Evolutionary conservation across 306 rosid genomes (phyloP), one percentile per base, ranked within the genome.

Genomic region (Cicer judaicum): DNA sequence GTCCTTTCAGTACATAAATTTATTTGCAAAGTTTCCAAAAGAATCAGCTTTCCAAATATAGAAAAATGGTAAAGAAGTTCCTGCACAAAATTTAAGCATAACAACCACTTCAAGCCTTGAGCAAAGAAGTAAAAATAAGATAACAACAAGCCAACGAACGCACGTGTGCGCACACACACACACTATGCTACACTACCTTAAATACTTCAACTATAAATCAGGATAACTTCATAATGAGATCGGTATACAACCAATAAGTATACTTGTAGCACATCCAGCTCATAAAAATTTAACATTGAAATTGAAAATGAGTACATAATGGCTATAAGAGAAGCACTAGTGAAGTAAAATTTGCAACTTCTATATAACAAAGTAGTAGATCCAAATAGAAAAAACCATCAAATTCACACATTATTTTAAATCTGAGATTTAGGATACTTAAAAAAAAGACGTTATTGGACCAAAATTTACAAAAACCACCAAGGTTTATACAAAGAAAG

Each of bases 71-170:
- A 55, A 61, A 80, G 70, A 77, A 53, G 60, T 59, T 40, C 81
- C 85, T 77, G 87, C 87, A 80, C n/a, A 47, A 72, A 77, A 77
- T 77, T 72, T 77, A 55, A 68, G 63, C 42, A 72, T 18, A 80
- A 60, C 15, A 72, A 72, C 49, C 69, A 75, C 42, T 59, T 80
- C 77, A 80, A 80, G 43, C 72, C 61, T 66, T 68, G 8, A 16
- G 74, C 73, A 76, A 72, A 40, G 56, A 65, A 43, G 18, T 24
- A 59, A 24, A 81, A 36, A 1, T 10, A 52, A 63, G 52, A 64
- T 47, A 75, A 7, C 12, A 29, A 41, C 70, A 48, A 1, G 54
- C 75, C 9, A 29, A 18, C 46, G 29, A 82, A 61, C 6, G 24
- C 8, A 1, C 59, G 2, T 1, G 7, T 12, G 6, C 34, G 6